Conservation (phyloP, 1,139 yeast species). For the Geotrichum siamense region DNA sequence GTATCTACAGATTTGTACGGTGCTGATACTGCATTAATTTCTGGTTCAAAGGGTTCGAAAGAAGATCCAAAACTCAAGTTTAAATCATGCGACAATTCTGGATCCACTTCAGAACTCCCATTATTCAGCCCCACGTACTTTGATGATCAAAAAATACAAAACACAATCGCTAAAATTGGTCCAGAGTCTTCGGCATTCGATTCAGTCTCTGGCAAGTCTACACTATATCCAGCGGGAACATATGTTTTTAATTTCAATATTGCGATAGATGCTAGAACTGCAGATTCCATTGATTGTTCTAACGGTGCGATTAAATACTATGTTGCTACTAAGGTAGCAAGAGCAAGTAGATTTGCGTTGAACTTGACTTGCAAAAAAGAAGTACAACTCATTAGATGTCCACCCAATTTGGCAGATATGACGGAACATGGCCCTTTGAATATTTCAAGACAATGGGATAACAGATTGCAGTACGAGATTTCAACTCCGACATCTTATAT, state of each 20-base stretch:
- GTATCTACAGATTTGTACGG: conserved; percentile 32
- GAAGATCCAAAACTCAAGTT: not conserved
- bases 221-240: conserved; percentile 57
- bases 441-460: conserved; percentile 78
- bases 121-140: conserved; percentile 11
- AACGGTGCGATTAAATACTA: conserved; percentile 31
- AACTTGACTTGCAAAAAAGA: conserved; percentile 31
- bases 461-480: conserved; percentile 68
- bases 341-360: conserved; percentile 31
- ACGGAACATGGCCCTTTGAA: conserved; percentile 75
- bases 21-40: conserved; percentile 25
- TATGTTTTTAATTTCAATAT: conserved; percentile 73
- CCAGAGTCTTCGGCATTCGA: conserved; percentile 15
- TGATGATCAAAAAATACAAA: not conserved
- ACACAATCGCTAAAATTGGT: not conserved
- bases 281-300: conserved; percentile 61
- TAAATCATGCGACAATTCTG: conserved; percentile 14
- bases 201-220: conserved; percentile 24
- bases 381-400: conserved; percentile 55
- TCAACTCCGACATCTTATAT: conserved; percentile 71
- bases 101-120: conserved; percentile 2
- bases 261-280: conserved; percentile 60
- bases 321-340: conserved; percentile 31
- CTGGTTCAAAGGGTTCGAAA: not conserved
- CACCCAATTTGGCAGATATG: conserved; percentile 62